Conservation (phyloP, 2,329 filamentous ascomycete genomes). For the Daldinia sp. region DNA sequence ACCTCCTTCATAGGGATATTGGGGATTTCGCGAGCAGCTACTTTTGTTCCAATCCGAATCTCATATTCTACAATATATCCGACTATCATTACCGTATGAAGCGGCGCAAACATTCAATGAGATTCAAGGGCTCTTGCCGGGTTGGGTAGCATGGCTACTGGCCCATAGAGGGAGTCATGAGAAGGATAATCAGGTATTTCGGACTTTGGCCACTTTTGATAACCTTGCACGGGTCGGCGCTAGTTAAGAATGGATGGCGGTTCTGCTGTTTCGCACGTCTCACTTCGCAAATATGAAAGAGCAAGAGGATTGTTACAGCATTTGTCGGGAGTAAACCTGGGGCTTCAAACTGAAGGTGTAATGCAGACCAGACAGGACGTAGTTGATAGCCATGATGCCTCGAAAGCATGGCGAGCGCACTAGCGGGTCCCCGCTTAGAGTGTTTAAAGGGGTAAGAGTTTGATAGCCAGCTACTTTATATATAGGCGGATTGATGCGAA, state of each 20-base stretch:
- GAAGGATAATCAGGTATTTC: slow-evolving; percentile 32
- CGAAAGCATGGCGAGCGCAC: slow-evolving; percentile 7
- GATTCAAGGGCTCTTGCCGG: slow-evolving; percentile 10
- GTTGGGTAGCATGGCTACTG: slow-evolving; percentile 17
- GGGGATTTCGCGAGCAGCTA: not conserved
- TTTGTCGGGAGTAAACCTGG: slow-evolving; percentile 29
- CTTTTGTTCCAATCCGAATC: not conserved
- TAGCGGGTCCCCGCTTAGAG: slow-evolving; percentile 15
- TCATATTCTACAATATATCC: slow-evolving; percentile 6
- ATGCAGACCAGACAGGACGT: slow-evolving; percentile 25
- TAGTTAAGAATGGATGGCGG: slow-evolving; percentile 43
- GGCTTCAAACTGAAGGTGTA: slow-evolving; percentile 28
- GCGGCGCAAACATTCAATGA: not conserved
- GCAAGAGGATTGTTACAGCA: slow-evolving; percentile 27
- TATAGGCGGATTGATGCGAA: slow-evolving; percentile 31
- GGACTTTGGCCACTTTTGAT: slow-evolving; percentile 33
- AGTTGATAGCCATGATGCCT: slow-evolving; percentile 15
- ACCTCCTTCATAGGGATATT: not conserved
- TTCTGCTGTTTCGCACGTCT: slow-evolving; percentile 36
- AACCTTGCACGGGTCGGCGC: slow-evolving; percentile 40
- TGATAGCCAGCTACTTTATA: slow-evolving; percentile 31
- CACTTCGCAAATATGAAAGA: slow-evolving; percentile 35
- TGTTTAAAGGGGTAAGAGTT: slow-evolving; percentile 13
- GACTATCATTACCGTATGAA: slow-evolving; percentile 9
- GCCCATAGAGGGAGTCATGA: slow-evolving; percentile 11